Evolutionary conservation across 305 asterid genomes (phyloP).

Genomic region (Rubia occidens): DNA sequence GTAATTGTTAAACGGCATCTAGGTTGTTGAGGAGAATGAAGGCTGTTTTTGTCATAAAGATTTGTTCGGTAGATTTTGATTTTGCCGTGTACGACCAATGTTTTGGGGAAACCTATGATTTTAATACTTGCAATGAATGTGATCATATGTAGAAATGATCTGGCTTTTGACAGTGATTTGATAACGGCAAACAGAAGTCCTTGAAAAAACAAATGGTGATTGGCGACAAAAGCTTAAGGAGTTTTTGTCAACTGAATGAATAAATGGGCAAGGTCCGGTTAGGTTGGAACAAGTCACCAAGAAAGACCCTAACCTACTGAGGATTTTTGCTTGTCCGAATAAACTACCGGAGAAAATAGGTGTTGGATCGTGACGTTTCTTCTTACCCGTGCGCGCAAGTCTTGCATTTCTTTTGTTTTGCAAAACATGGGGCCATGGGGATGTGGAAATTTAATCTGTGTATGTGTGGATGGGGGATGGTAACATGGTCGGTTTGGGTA

Average conservation of each 20-base stretch:
- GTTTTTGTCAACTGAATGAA: constrained; percentile 8
- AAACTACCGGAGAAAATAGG: not conserved
- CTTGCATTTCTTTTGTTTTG: constrained; percentile 18
- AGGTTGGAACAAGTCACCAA: constrained; percentile 47
- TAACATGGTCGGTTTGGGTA: too few relatives aligned
- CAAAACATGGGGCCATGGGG: too few relatives aligned
- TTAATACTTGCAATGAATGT: not conserved
- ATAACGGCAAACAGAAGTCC: not conserved
- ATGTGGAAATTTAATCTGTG: too few relatives aligned
- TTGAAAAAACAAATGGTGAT: not conserved
- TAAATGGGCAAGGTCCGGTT: not conserved
- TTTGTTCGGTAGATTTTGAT: constrained; percentile 1
- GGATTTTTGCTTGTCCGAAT: not conserved
- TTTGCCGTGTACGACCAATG: constrained; percentile 23
- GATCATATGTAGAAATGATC: not conserved
- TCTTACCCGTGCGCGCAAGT: constrained; percentile 38
- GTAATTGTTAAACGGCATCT: not conserved
- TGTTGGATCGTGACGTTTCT: constrained; percentile 4
- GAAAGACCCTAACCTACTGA: constrained; percentile 29
- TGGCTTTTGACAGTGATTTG: constrained; percentile 3
- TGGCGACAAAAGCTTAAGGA: constrained; percentile 5
- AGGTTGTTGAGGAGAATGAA: constrained; percentile 6
- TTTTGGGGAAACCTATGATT: not conserved
- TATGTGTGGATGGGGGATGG: too few relatives aligned
- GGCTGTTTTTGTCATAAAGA: not conserved